Evolutionary conservation across 768 basidiomycete genomes (phyloP), one percentile per base, ranked within the genome.

Genomic region (Boletus coccyginus): DNA sequence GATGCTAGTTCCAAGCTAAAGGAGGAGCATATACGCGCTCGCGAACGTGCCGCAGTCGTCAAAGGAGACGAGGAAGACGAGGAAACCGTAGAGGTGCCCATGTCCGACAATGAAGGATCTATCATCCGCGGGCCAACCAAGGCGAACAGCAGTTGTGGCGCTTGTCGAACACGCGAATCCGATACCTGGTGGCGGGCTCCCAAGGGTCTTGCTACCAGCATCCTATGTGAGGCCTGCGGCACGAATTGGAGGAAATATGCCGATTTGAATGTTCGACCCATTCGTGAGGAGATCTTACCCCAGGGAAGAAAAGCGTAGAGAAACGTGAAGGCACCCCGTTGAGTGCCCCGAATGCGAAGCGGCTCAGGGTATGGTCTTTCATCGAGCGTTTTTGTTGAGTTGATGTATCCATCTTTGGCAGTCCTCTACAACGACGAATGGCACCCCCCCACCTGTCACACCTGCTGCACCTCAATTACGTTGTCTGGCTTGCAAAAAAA

Each of bases 171-270:
- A 8, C 85, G 86, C 53, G 90, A 92, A 57, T 89, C 89, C 7
- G 78, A 78, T 38, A 74, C 72, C 3, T 97, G 94, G 94, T 97
- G 92, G 92, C 91, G 90, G 69, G 92, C 93, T 14, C 94, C 94
- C 3, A 91, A 91, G 67, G 90, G 88, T 21, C 79, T 95, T n/a
- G 71, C 78, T 0, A 88, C 88, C 2, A 80, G 79, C 56, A 81
- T 93, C 39, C 83, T 96, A 51, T 97, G 94, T 67, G 91, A 95
- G 45, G 78, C 71, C 31, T 97, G 94, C 65, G 94, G 94, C 13
- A 81, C 84, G 44, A 89, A 88, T 60, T 97, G 92, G 88, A 79
- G 94, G 62, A 97, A 95, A 73, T 97, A 97, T 68, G 94, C 92
- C 0, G 93, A 95, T 62, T 76, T 94, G 47, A 91, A 87, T 62